A percentile compares a stretch with the other conserved stretches of the same genome.
phyloP scores from a whole-genome alignment of 176 grass and related monocot genomes.

The Calamus simplicifolius region DNA sequence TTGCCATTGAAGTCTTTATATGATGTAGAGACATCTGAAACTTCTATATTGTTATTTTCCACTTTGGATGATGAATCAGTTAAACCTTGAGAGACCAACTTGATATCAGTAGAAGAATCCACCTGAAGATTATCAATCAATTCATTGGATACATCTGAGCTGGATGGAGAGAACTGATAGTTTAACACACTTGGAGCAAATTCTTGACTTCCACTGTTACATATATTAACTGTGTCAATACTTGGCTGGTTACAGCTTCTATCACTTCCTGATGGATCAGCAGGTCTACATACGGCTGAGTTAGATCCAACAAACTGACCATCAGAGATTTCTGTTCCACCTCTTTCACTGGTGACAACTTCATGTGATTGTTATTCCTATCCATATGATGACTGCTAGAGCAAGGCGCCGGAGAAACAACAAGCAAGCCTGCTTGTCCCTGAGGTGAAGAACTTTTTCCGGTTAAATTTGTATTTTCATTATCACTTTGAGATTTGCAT shows the following conservation, averaged over 20 bases:
- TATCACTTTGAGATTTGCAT: slow-evolving; percentile 23
- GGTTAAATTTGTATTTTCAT: slow-evolving; percentile 12
- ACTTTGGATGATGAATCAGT: slow-evolving; percentile 14
- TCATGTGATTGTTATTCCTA: too few species aligned
- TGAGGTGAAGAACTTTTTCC: slow-evolving; percentile 6
- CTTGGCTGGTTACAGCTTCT: too few species aligned
- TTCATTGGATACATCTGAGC: slow-evolving; percentile 7
- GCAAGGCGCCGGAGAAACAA: not conserved
- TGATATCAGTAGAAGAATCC: slow-evolving; percentile 10
- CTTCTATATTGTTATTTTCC: not conserved
- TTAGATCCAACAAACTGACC: not conserved
- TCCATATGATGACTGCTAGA: too few species aligned
- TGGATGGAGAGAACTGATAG: slow-evolving; percentile 15
- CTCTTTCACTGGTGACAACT: not conserved
- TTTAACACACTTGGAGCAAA: slow-evolving; percentile 1
- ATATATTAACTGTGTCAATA: too few species aligned
- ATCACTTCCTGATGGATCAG: not conserved
- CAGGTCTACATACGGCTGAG: not conserved
- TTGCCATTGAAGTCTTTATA: slow-evolving; percentile 8
- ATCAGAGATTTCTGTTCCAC: not conserved
- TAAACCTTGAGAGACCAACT: not conserved
- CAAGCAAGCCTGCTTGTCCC: slow-evolving; percentile 15
- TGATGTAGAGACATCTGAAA: too few species aligned
- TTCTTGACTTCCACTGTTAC: not conserved
- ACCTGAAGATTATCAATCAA: slow-evolving; percentile 13